Percentiles rank a stretch among this genome's conserved stretches.
phyloP scores from a whole-genome alignment of 2,329 filamentous ascomycete species.

The Dactylonectria macrodidyma region DNA sequence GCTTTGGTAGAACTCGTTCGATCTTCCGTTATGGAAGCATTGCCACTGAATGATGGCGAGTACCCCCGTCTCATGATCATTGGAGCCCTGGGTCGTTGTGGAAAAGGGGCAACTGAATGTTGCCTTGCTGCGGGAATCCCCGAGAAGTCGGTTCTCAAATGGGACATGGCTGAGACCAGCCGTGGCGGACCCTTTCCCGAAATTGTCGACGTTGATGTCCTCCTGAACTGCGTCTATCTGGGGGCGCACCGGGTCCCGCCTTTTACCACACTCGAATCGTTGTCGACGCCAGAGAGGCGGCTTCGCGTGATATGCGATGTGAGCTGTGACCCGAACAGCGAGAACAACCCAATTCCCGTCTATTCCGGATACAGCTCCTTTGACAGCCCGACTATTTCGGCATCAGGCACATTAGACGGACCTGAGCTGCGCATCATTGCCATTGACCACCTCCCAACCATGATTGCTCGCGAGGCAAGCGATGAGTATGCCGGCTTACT shows the following conservation, averaged over 20 bases:
- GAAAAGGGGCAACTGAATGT: constrained; percentile 68
- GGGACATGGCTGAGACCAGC: constrained; percentile 81
- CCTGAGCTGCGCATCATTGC: constrained; percentile 83
- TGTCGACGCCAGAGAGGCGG: constrained; percentile 73
- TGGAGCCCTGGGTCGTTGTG: constrained; percentile 84
- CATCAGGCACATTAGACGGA: constrained; percentile 68
- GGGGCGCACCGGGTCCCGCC: constrained; percentile 75
- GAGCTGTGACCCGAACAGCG: constrained; percentile 79
- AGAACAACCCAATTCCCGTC: constrained; percentile 79
- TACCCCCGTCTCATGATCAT: constrained; percentile 73
- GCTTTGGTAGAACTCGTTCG: constrained; percentile 59
- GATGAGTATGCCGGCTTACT: constrained; percentile 86
- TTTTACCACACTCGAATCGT: constrained; percentile 81
- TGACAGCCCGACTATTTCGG: constrained; percentile 83
- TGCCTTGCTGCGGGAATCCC: constrained; percentile 56
- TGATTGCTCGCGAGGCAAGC: constrained; percentile 87
- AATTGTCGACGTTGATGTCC: constrained; percentile 78
- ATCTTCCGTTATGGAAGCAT: constrained; percentile 33
- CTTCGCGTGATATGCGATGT: constrained; percentile 87
- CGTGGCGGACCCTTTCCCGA: constrained; percentile 79
- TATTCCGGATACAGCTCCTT: constrained; percentile 89
- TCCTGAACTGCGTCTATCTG: constrained; percentile 86
- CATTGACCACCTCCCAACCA: constrained; percentile 86
- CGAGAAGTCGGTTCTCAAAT: too few relatives aligned
- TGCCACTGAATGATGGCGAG: constrained; percentile 73